Conservation (phyloP, 768 basidiomycete genomes). For the Lactifluus rugatus region DNA sequence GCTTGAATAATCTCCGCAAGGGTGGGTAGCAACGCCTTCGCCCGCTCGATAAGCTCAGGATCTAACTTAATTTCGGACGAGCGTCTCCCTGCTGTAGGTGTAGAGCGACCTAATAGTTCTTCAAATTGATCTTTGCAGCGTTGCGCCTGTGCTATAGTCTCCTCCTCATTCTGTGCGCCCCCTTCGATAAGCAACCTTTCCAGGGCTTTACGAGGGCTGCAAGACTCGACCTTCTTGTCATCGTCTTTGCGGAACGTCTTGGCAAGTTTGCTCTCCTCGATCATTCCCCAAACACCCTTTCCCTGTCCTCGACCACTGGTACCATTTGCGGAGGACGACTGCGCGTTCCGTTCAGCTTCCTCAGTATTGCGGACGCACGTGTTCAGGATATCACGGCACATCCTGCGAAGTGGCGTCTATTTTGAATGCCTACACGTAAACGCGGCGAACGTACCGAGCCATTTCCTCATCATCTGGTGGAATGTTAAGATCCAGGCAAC, state of each 20-base stretch:
- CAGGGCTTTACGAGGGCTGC: slow-evolving; percentile 18
- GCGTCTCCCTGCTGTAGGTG: slow-evolving; percentile 19
- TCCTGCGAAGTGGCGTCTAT: slow-evolving; percentile 28
- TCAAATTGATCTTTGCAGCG: slow-evolving; percentile 26
- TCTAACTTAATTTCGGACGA: slow-evolving; percentile 17
- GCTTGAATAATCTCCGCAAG: slow-evolving; percentile 45
- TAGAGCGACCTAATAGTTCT: slow-evolving; percentile 20
- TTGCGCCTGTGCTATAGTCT: slow-evolving; percentile 39
- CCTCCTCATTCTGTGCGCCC: slow-evolving; percentile 30
- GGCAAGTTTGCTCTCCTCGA: slow-evolving; percentile 78
- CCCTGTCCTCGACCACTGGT: slow-evolving; percentile 42
- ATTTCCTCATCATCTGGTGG: slow-evolving; percentile 77
- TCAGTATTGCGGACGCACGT: slow-evolving; percentile 92
- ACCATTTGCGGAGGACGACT: slow-evolving; percentile 21
- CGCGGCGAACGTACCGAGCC: slow-evolving; percentile 41
- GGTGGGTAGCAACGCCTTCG: slow-evolving; percentile 43
- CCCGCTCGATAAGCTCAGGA: slow-evolving; percentile 38
- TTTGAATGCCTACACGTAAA: background rate
- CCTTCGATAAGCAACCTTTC: slow-evolving; percentile 15
- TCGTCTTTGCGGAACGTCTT: slow-evolving; percentile 52
- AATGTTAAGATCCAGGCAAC: slow-evolving; percentile 90
- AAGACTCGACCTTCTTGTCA: slow-evolving; percentile 41
- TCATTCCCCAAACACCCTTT: slow-evolving; percentile 76
- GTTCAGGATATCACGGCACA: slow-evolving; percentile 84
- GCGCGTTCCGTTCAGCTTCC: slow-evolving; percentile 47